A percentile compares a stretch with the other conserved stretches of the same genome.
These are phyloP conservation scores for Alternaria viburni DNA, from an alignment of 2,329 filamentous ascomycete species.

Conservation along the genomic window DNA sequence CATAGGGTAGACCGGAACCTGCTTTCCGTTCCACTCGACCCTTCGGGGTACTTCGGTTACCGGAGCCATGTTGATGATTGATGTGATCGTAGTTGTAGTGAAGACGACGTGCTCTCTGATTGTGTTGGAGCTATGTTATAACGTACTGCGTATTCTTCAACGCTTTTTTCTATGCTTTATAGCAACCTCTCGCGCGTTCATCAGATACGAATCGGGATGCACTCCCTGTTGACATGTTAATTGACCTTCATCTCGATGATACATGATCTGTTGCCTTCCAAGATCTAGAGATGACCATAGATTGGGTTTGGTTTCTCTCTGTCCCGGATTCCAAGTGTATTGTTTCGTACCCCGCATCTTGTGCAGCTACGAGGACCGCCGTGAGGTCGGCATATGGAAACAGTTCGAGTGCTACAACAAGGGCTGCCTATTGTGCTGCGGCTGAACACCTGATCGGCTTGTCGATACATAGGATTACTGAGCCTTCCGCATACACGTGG, in stretches of 20 bases:
- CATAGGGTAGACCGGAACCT: conserved; percentile 38
- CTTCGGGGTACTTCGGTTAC: conserved; percentile 26
- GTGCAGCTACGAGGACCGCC: background rate
- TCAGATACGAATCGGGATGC: background rate
- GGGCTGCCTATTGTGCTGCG: background rate
- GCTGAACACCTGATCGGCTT: background rate
- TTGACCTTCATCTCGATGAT: conserved; percentile 3
- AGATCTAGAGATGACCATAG: background rate
- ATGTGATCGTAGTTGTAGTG: background rate
- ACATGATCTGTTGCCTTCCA: background rate
- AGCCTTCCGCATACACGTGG: background rate
- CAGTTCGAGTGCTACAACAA: background rate
- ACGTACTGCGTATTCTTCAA: background rate
- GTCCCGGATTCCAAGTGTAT: background rate
- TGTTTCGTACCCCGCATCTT: background rate
- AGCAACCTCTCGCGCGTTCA: background rate
- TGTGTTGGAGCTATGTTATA: background rate
- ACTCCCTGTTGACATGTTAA: background rate
- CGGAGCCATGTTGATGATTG: conserved; percentile 28
- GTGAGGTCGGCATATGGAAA: background rate
- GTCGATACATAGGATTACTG: background rate
- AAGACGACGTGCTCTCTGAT: background rate
- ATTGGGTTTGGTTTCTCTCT: background rate
- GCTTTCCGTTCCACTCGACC: conserved; percentile 42
- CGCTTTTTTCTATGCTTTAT: background rate